phyloP scores from a whole-genome alignment of 2,329 filamentous ascomycete genomes.

The Neonectria coccinea region DNA sequence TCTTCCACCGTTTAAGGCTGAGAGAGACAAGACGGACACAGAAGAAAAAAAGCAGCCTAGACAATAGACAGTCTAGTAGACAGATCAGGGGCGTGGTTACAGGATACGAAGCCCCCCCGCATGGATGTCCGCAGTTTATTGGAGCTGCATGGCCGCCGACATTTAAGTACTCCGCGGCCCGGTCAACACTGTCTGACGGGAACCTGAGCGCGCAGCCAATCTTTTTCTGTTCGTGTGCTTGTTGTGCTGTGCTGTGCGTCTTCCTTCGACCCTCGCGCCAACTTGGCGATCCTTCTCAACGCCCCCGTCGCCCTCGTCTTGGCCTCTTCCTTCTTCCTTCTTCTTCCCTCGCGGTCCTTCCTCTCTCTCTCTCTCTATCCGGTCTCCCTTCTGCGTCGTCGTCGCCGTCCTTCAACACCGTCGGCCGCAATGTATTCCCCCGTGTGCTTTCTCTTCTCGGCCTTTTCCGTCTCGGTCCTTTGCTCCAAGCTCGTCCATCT shows the following conservation, averaged over 20 bases:
- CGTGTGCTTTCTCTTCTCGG: constrained; percentile 45
- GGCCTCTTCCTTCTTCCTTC: no score
- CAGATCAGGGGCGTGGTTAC: not conserved
- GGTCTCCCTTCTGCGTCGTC: no score
- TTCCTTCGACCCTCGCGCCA: not conserved
- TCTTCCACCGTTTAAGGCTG: constrained; percentile 1
- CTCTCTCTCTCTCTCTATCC: constrained; percentile 16
- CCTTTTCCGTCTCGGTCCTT: constrained; percentile 46
- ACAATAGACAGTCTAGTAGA: not conserved
- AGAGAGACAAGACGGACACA: not conserved
- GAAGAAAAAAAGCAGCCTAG: not conserved
- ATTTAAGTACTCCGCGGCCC: not conserved
- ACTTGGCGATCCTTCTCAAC: not conserved
- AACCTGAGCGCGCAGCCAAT: not conserved
- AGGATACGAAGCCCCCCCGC: constrained; percentile 1
- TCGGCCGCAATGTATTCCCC: constrained; percentile 31
- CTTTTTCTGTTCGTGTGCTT: not conserved
- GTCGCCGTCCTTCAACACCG: not conserved
- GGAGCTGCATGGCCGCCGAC: not conserved
- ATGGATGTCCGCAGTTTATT: constrained; percentile 1
- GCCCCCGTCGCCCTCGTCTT: not conserved
- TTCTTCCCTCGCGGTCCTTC: constrained; percentile 1
- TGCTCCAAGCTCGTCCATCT: constrained; percentile 47
- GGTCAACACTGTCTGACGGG: not conserved
- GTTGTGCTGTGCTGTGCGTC: not conserved